These are phyloP conservation scores for Stenogyne calaminthoides DNA, from an alignment of 305 asterid species.

Conservation along the genomic window DNA sequence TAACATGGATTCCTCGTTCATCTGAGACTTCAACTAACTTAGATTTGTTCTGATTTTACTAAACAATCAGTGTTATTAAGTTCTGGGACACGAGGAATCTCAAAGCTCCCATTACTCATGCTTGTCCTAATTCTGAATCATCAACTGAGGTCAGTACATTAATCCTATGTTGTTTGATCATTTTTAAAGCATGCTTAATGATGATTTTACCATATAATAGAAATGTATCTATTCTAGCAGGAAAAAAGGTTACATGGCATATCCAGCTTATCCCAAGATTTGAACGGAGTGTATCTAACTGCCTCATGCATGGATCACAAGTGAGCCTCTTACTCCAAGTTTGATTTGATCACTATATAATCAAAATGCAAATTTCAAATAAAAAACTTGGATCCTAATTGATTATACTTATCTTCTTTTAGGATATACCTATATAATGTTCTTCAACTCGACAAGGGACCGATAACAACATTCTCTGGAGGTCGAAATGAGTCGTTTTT, in stretches of 20 bases:
- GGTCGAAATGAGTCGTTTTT: slow-evolving; percentile 78
- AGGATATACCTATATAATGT: slow-evolving; percentile 83
- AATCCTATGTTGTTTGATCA: not conserved
- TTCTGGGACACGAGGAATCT: slow-evolving; percentile 94
- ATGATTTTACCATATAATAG: not conserved
- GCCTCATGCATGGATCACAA: slow-evolving; percentile 98
- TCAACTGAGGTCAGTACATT: slow-evolving; percentile 48
- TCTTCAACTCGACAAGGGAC: slow-evolving; percentile 84
- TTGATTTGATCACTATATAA: not conserved
- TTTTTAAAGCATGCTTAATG: not conserved
- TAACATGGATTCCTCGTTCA: slow-evolving; percentile 15
- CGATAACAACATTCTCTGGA: slow-evolving; percentile 67
- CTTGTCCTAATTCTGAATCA: slow-evolving; percentile 57
- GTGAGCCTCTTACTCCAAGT: slow-evolving; percentile 37
- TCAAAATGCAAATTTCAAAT: slow-evolving; percentile 2
- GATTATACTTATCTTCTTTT: slow-evolving; percentile 30
- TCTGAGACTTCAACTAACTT: slow-evolving; percentile 24
- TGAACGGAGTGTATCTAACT: slow-evolving; percentile 75
- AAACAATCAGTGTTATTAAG: slow-evolving; percentile 60
- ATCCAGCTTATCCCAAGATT: slow-evolving; percentile 90
- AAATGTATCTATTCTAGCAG: slow-evolving; percentile 39
- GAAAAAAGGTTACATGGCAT: slow-evolving; percentile 73
- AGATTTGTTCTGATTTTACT: not conserved
- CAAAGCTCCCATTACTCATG: slow-evolving; percentile 67
- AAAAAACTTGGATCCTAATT: not conserved